Evolutionary conservation across 2,329 filamentous ascomycete genomes (phyloP), one percentile per base, ranked within the genome.

Genomic region (Rosellinia necatrix): DNA sequence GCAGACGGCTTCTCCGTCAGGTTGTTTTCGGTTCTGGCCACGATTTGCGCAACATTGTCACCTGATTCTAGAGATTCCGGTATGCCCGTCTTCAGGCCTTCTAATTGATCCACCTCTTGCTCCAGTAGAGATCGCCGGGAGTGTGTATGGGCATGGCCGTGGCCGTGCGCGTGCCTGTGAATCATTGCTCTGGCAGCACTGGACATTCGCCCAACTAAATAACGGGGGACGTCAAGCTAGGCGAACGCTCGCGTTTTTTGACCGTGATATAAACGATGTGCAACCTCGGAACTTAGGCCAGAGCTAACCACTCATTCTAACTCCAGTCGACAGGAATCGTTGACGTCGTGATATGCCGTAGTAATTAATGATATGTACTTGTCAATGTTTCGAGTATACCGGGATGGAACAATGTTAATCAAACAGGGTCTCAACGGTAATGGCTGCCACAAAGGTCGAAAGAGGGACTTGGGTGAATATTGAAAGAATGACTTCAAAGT

Each of bases 1-100:
- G 78, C 79, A 29, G 78, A 75, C 0, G 85, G 80, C 68, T 86
- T 89, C 64, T 88, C 82, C 68, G 86, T 88, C 3, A 76, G 73
- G 54, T 79, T 75, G 21, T 72, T 67, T n/a, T n/a, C n/a, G 60
- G 38, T 55, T 47, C 72, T 62, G 22, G 61, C 40, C 41, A 58
- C 34, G 35, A 64, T 49, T 38, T 50, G 58, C 35, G 49, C 30
- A 29, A 59, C 46, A 27, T 53, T 49, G 44, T 63, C 35, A 10
- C 38, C 43, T 12, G 49, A 50, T 13, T 62, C 56, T 15, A 56
- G 25, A 3, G 46, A 19, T 29, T 53, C 52, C 15, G 40, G 15
- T 9, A 44, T 50, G 9, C 17, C 41, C 24, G 58, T n/a, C 13
- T 53, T 40, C 9, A 56, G 38, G 19, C 43, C 49, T 29, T 67